phyloP scores from a whole-genome alignment of 768 basidiomycete species.

The Auriculariales sp. region DNA sequence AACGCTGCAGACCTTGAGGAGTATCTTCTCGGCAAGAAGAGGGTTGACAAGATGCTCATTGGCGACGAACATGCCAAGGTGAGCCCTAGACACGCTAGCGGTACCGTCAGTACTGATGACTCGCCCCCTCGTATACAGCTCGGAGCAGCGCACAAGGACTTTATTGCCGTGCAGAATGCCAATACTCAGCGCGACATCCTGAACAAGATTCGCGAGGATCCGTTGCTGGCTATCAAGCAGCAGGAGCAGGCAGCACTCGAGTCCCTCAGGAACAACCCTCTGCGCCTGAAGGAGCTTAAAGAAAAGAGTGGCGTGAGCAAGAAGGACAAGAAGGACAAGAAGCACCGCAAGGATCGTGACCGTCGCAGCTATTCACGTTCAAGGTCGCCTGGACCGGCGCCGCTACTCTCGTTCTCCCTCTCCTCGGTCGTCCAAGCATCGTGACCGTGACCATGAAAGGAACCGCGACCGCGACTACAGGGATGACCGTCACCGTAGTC shows the following conservation, averaged over 20 bases:
- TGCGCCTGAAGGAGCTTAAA: conserved; percentile 69
- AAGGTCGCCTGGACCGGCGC: conserved; percentile 21
- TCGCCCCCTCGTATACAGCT: conserved; percentile 29
- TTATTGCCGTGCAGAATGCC: conserved; percentile 90
- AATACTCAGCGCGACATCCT: conserved; percentile 80
- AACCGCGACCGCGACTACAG: conserved; percentile 18
- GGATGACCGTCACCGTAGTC: conserved; percentile 6
- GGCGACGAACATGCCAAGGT: conserved; percentile 88
- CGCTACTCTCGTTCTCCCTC: conserved; percentile 37
- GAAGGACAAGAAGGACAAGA: conserved; percentile 52
- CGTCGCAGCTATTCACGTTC: conserved; percentile 15
- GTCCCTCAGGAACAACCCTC: conserved; percentile 71
- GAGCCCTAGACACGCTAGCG: conserved; percentile 7
- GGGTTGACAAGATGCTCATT: conserved; percentile 90
- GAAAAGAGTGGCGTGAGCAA: conserved; percentile 60
- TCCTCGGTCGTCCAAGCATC: conserved; percentile 14
- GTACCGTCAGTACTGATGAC: conserved; percentile 1
- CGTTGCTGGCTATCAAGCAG: conserved; percentile 91
- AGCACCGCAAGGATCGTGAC: conserved; percentile 18
- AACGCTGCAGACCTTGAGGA: conserved; percentile 91
- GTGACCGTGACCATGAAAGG: conserved; percentile 11
- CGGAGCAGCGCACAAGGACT: conserved; percentile 79
- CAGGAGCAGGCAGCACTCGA: conserved; percentile 92
- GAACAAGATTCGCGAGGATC: conserved; percentile 92
- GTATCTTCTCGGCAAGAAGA: conserved; percentile 91